Evolutionary conservation across 257 asterid species (phyloP).

Genomic region (Plectranthus barbatus): DNA sequence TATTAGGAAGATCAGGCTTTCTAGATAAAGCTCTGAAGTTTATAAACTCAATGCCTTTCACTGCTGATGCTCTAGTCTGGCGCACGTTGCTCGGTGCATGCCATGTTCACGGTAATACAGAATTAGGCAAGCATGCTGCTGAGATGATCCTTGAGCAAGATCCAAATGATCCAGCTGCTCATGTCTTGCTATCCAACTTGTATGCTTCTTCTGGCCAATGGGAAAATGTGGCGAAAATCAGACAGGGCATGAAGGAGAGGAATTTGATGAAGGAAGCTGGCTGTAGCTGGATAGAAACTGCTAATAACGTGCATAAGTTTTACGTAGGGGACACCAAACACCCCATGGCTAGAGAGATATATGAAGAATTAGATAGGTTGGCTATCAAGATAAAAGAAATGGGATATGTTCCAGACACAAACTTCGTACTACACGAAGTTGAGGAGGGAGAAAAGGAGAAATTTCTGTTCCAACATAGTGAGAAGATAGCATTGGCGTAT

Average conservation of each 20-base stretch:
- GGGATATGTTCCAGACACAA: conserved; percentile 70
- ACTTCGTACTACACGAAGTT: conserved; percentile 73
- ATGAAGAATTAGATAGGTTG: conserved; percentile 41
- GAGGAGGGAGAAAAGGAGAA: conserved; percentile 78
- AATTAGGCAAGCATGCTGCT: conserved; percentile 62
- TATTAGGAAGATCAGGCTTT: conserved; percentile 61
- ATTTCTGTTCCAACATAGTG: conserved; percentile 77
- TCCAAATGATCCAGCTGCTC: conserved; percentile 72
- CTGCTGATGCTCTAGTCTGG: conserved; percentile 74
- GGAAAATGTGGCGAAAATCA: conserved; percentile 47
- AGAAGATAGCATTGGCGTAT: conserved; percentile 75
- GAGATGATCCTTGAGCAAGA: conserved; percentile 60
- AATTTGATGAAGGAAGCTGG: conserved; percentile 84
- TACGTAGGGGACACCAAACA: conserved; percentile 80
- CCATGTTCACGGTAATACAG: conserved; percentile 49
- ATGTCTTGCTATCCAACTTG: conserved; percentile 65
- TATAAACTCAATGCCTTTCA: conserved; percentile 57
- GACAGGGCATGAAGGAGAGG: conserved; percentile 66
- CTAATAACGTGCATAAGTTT: conserved; percentile 62
- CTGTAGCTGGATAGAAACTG: conserved; percentile 92
- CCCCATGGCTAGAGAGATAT: conserved; percentile 58
- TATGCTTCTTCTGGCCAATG: conserved; percentile 69
- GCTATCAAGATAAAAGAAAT: conserved; percentile 40
- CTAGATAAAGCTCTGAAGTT: conserved; percentile 51
- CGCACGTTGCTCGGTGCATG: conserved; percentile 90